Evolutionary conservation across 352 stramenopile genomes (phyloP), one percentile per base, ranked within the genome.

Genomic region (Phytopythium kandeliae): DNA sequence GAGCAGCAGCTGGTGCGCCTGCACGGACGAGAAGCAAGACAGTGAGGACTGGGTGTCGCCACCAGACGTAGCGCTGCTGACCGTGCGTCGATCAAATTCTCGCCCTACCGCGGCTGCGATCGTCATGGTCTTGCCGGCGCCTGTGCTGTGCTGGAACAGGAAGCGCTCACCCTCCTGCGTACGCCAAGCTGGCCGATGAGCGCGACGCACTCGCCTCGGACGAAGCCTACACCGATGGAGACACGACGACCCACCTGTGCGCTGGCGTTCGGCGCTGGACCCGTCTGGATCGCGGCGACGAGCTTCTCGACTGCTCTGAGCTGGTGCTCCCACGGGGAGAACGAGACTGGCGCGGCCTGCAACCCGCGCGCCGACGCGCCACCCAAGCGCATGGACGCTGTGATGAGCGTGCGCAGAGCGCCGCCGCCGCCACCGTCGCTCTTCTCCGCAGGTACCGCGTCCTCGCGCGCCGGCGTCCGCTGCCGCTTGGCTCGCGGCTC

Each of bases 131-230:
- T 93, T 93, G 58, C 83, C 83, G 26, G 80, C 78, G 17, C 83
- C 83, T 13, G 83, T 93, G 49, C 83, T 92, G 60, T 93, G 83
- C 53, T 93, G 83, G 12, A 93, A 54, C 34, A 92, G 60, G 36
- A 82, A 92, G 8, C 54, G 66, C 63, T 74, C 62, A n/a, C 48
- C 52, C 40, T 17, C 36, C 51, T 38, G 19, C 36, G 19, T 26
- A 11, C 11, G 22, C 3, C 4, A 55, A 24, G 16, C 12, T n/a
- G n/a, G n/a, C n/a, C n/a, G n/a, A n/a, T n/a, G n/a, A n/a, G n/a
- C n/a, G n/a, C n/a, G 35, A 37, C 49, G 26, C n/a, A 30, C 54
- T 34, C 3, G 21, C 35, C 24, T 61, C 55, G 26, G 67, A n/a
- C n/a, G n/a, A 33, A 5, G 5, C 10, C 28, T 10, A 33, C 10